Evolutionary conservation across 1,139 yeast species (phyloP).

Genomic region (Lodderomyces elongisporus): DNA sequence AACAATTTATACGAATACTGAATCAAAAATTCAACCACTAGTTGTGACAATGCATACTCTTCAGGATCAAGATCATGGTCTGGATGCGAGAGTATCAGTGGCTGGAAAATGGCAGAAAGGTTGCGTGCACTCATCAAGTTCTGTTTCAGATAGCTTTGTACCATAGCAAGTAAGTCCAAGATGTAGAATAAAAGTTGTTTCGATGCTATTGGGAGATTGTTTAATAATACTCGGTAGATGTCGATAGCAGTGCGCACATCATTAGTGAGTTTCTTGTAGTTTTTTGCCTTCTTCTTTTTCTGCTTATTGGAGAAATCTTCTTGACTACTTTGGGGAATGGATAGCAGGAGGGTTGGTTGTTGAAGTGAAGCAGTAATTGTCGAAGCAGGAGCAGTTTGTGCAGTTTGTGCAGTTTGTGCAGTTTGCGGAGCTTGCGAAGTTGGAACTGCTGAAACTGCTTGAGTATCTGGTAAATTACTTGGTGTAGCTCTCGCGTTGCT

Average conservation of each 20-base stretch:
- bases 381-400: conserved; percentile 3
- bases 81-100: conserved; percentile 88
- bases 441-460: conserved; percentile 4
- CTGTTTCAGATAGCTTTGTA: conserved; percentile 69
- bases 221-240: conserved; percentile 66
- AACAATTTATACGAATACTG: conserved; percentile 77
- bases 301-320: conserved; percentile 6
- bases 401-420: conserved; percentile 2
- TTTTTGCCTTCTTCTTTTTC: conserved; percentile 21
- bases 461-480: neutral
- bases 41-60: conserved; percentile 82
- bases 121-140: conserved; percentile 92
- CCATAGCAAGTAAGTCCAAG: conserved; percentile 79
- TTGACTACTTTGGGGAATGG: conserved; percentile 6
- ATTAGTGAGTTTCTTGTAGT: conserved; percentile 41
- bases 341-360: neutral
- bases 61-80: conserved; percentile 87
- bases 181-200: conserved; percentile 85
- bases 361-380: neutral
- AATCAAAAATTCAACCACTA: conserved; percentile 83
- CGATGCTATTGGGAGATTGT: conserved; percentile 61
- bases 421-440: conserved; percentile 4
- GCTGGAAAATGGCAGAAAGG: conserved; percentile 94
- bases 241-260: conserved; percentile 68
- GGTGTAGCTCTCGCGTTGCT: neutral